Percentiles rank a stretch among this genome's conserved stretches.
phyloP scores from a whole-genome alignment of 2,329 filamentous ascomycete genomes.

The Epichloe aotearoae region DNA sequence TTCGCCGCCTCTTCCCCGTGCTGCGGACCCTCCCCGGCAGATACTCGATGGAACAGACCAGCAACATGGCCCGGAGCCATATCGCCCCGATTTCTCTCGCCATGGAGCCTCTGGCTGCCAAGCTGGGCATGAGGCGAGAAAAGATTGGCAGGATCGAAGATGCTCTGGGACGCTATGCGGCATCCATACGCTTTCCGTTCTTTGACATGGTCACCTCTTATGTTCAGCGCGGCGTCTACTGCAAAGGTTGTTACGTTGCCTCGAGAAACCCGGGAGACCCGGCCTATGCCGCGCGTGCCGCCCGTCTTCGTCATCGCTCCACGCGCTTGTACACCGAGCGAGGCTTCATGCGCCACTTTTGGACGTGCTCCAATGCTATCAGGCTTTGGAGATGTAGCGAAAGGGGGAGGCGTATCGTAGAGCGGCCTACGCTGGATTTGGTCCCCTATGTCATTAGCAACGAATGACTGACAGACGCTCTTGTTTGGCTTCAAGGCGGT shows the following conservation, averaged over 20 bases:
- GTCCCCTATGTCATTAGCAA: background rate
- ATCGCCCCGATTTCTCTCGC: no score
- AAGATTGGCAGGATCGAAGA: background rate
- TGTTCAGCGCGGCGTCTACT: background rate
- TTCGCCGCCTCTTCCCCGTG: background rate
- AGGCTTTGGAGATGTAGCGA: background rate
- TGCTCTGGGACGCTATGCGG: background rate
- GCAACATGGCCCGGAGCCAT: background rate
- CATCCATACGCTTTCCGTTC: background rate
- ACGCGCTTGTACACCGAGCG: background rate
- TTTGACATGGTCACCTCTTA: background rate
- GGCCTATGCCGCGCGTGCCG: background rate
- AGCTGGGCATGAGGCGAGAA: background rate
- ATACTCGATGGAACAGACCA: background rate
- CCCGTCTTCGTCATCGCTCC: background rate
- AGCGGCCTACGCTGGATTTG: background rate
- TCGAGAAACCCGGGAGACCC: background rate
- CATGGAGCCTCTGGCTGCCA: no score
- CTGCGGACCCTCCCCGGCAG: background rate
- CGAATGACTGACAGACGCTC: background rate
- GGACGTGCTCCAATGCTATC: background rate
- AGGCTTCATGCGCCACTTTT: constrained; percentile 1
- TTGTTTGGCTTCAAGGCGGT: no score
- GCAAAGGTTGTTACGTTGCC: constrained; percentile 1
- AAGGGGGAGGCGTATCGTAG: background rate